Base-by-base conservation (phyloP, 1,284 basidiomycete genomes). In the Phlebopus sp. region DNA sequence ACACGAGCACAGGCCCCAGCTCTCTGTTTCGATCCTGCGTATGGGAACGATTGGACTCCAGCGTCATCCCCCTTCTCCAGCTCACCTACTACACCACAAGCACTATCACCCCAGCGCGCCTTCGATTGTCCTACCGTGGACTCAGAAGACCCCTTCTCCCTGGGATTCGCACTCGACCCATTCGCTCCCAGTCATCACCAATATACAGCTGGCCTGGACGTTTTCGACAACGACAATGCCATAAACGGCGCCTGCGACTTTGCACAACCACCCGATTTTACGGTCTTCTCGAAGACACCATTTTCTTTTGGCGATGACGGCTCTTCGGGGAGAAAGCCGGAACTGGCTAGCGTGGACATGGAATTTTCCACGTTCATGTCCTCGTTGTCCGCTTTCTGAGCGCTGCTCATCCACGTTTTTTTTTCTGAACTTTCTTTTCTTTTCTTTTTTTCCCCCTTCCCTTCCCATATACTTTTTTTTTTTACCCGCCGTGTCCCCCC, bases 111-210 rank as follows among this genome's bases (percentile, higher is more conserved):
- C 15, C 51, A 52, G 6, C 56, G 58, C 11, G 46, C 54, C 14
- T 56, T 66, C 30, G 60, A 64, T 34, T 55, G 55, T 23, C 32
- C 42, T 5, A 17, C 37, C 9, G 40, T 57, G 21, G 59, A 67
- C 29, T 47, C 62, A 0, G 62, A 59, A 25, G 53, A 62, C 54
- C 52, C 51, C 0, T 84, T 81, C 69, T 70, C 79, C 57, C 76
- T 78, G 64, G 59, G 73, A 51, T 62, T 64, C 44, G 55, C 59
- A 29, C 23, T 36, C 59, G 37, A 53, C 52, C 14, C 58, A 46
- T 2, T 37, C 53, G 15, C 59, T 45, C 6, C 21, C 53, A 29
- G 54, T 35, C 42, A 36, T 23, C 52, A 52, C 44, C 59, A 44
- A 7, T 68, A 62, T 39, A 14, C 55, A 37, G 49, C 52, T 11